Base-by-base conservation (phyloP, 2,329 filamentous ascomycete species). In the Trichophyton schoenleinii region DNA sequence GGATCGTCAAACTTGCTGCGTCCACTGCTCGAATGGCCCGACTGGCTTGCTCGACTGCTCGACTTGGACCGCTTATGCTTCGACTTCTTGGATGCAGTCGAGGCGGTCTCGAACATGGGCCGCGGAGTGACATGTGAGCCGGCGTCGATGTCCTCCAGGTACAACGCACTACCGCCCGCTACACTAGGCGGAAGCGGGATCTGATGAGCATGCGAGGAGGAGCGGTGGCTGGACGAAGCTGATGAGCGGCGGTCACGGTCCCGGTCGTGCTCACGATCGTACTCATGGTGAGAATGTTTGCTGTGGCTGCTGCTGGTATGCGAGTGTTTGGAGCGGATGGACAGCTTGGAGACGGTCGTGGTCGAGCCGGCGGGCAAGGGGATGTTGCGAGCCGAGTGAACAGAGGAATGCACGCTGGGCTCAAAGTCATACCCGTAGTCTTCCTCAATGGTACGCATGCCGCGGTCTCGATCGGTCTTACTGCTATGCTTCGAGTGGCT, bases 41-140 rank as follows among this genome's bases (percentile, higher is more conserved):
- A 59, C 57, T 53, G 49, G 6, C 62, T 64, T 13, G 57, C 48
- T 13, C 55, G 41, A 28, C 62, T 61, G 18, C 44, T 57, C 38
- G 59, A 28, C 22, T 61, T 62, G 8, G 44, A 57, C 8, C 61
- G 62, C 6, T 58, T 41, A 9, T 61, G 61, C 15, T 60, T 36
- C n/a, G 60, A 62, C 70, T 20, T 72, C 73, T 9, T 65, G 57
- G 38, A 67, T 64, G 15, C 66, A 58, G 57, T 62, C 70, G 72
- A 59, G 36, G 57, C 2, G 57, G n/a, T 7, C 6, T 64, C 65
- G 13, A 68, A 69, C 28, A 66, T 66, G 6, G 61, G 52, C 1
- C 62, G 62, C 25, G 59, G 81, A 0, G 86, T 87, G 66, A 99
- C 78, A 18, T 91, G 85, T 13, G 74, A 74, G 58, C 76, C 70